Evolutionary conservation across 257 asterid genomes (phyloP), one percentile per base, ranked within the genome.

Genomic region (Paraleonurus japonicus): DNA sequence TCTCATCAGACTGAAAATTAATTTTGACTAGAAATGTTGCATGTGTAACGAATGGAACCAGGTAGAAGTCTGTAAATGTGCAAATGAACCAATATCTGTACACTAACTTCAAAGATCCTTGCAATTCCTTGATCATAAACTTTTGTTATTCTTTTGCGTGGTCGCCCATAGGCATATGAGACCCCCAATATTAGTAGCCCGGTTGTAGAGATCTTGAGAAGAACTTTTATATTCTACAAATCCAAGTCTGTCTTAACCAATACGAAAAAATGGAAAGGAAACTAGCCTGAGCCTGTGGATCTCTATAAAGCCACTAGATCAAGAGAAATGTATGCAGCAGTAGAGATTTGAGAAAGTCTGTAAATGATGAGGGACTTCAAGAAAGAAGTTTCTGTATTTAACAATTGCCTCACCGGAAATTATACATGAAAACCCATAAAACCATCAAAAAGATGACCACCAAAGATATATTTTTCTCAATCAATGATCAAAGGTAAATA

Each of bases 291-390:
- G 26, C 41, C 45, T 20, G 35, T 24, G 23, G 62, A 61, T 60
- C 72, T 62, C 63, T 61, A 71, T 19, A 47, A 71, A 66, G 47
- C 63, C 67, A 53, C 32, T 30, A 35, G 27, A 50, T 53, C 33
- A 61, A 33, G 33, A 53, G 1, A 7, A 53, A 78, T n/a, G 33
- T 23, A 69, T 61, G 51, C 5, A 30, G 16, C 30, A 24, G 39
- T 35, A 47, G 61, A 47, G 51, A 28, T 43, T 67, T 69, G 71
- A 33, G 68, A 60, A 63, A 27, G 70, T 30, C 60, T 37, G 53
- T 69, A 64, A 75, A 65, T 68, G 66, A 58, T 48, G 53, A 28
- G 67, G 28, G 75, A 39, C 70, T 69, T 65, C 45, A 57, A 48
- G 32, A 27, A 48, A 66, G 35, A 41, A 16, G 3, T 75, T 55